phyloP scores from a whole-genome alignment of 2,329 filamentous ascomycete genomes.

The Aspergillus aculeatus region DNA sequence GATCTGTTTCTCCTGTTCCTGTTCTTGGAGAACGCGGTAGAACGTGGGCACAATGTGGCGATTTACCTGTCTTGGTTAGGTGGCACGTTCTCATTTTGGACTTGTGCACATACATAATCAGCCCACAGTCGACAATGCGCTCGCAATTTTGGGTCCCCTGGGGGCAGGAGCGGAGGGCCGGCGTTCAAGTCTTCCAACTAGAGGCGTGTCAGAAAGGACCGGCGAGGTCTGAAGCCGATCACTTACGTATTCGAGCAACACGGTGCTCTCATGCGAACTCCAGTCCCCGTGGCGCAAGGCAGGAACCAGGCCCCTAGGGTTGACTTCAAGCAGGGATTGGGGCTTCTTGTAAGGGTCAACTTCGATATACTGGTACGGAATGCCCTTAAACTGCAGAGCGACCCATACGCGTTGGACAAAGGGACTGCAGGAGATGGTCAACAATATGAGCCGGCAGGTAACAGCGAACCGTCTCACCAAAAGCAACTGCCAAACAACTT shows the following conservation, averaged over 20 bases:
- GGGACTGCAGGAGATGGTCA: constrained; percentile 52
- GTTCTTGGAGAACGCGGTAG: constrained; percentile 69
- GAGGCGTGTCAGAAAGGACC: constrained; percentile 1
- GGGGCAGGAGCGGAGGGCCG: constrained; percentile 62
- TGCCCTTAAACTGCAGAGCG: constrained; percentile 73
- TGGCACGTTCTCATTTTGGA: constrained; percentile 9
- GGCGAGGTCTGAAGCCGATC: not conserved
- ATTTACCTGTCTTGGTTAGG: constrained; percentile 60
- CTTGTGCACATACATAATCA: constrained; percentile 60
- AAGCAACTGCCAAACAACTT: constrained; percentile 82
- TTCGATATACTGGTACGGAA: constrained; percentile 83
- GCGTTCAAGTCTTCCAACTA: constrained; percentile 71
- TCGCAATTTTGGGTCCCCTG: constrained; percentile 62
- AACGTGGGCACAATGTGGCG: constrained; percentile 73
- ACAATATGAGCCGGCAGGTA: constrained; percentile 8
- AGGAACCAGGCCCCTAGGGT: constrained; percentile 73
- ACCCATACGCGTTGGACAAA: constrained; percentile 91
- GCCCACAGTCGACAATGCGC: constrained; percentile 78
- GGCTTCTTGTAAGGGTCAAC: constrained; percentile 77
- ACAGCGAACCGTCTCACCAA: constrained; percentile 58
- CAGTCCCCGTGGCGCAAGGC: constrained; percentile 75
- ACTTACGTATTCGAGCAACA: constrained; percentile 80
- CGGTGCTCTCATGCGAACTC: constrained; percentile 77
- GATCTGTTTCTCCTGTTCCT: constrained; percentile 59
- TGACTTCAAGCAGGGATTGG: constrained; percentile 69